These are phyloP conservation scores for Chaetomiaceae sp. DNA, from an alignment of 2,329 filamentous ascomycete genomes.

Conservation along the genomic window DNA sequence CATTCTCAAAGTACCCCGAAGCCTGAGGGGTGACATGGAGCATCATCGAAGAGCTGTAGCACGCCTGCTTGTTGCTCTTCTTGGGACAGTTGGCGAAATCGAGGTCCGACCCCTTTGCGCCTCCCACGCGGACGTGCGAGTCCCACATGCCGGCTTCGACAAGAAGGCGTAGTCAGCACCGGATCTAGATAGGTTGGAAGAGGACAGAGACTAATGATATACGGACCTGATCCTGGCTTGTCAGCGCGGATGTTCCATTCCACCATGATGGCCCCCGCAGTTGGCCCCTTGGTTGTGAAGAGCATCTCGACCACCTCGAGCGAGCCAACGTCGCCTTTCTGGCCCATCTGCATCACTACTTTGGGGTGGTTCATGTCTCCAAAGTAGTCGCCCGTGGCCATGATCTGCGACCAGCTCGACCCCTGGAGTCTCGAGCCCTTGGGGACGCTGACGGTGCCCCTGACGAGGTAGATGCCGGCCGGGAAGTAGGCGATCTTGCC, in stretches of 20 bases:
- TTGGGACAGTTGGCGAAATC: neutral
- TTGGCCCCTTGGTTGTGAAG: too few species aligned
- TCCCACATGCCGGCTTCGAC: too few species aligned
- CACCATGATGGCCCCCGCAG: too few species aligned
- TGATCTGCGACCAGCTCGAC: constrained; percentile 88
- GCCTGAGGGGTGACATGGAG: neutral
- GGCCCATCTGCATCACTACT: constrained; percentile 79
- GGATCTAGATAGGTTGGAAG: too few species aligned
- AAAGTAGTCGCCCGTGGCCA: constrained; percentile 73
- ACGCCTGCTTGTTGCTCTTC: neutral
- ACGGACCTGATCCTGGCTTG: too few species aligned
- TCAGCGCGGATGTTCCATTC: too few species aligned
- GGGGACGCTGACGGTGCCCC: constrained; percentile 64
- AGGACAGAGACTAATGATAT: too few species aligned
- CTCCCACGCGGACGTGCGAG: neutral
- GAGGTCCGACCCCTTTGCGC: neutral
- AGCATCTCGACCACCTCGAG: too few species aligned
- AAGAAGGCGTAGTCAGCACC: too few species aligned
- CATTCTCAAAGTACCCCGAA: neutral
- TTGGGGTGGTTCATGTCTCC: constrained; percentile 67
- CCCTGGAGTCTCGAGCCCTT: constrained; percentile 79
- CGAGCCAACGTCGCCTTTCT: constrained; percentile 67
- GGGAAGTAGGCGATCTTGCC: constrained; percentile 76
- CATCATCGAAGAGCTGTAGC: neutral
- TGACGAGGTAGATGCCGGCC: constrained; percentile 67